Evolutionary conservation across 306 rosid species (phyloP).

Genomic region (Castanopsis chinensis): DNA sequence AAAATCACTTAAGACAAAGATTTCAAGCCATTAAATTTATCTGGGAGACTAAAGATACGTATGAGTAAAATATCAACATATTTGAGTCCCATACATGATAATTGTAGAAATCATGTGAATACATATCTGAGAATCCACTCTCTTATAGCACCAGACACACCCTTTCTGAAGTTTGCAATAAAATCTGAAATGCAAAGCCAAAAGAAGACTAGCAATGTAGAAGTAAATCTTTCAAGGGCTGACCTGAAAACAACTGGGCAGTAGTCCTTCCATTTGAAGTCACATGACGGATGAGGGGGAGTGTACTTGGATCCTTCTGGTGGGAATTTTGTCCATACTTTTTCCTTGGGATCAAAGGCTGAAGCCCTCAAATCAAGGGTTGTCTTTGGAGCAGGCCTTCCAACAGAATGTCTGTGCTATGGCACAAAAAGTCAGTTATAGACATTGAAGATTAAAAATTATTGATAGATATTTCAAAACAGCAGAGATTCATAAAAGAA

Average conservation of each 20-base stretch:
- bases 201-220: conserved; percentile 14
- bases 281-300: conserved; percentile 87
- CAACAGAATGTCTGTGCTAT: conserved; percentile 94
- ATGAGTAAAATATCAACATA: not conserved
- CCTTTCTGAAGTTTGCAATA: not conserved
- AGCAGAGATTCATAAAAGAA: not conserved
- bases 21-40: not conserved
- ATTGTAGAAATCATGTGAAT: not conserved
- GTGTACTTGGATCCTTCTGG: conserved; percentile 96
- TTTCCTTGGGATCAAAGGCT: conserved; percentile 92
- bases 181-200: not conserved
- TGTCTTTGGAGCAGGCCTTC: conserved; percentile 92
- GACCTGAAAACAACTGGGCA: conserved; percentile 97
- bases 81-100: not conserved
- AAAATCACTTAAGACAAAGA: not conserved
- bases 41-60: not conserved
- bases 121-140: not conserved
- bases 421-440: conserved; percentile 51
- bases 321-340: conserved; percentile 93
- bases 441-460: conserved; percentile 29
- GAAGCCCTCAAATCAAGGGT: conserved; percentile 83
- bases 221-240: conserved; percentile 20
- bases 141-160: not conserved
- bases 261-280: conserved; percentile 95
- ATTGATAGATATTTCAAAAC: not conserved